Evolutionary conservation across 495 filamentous ascomycete species (phyloP).

Genomic region (Penicillium paradoxum): DNA sequence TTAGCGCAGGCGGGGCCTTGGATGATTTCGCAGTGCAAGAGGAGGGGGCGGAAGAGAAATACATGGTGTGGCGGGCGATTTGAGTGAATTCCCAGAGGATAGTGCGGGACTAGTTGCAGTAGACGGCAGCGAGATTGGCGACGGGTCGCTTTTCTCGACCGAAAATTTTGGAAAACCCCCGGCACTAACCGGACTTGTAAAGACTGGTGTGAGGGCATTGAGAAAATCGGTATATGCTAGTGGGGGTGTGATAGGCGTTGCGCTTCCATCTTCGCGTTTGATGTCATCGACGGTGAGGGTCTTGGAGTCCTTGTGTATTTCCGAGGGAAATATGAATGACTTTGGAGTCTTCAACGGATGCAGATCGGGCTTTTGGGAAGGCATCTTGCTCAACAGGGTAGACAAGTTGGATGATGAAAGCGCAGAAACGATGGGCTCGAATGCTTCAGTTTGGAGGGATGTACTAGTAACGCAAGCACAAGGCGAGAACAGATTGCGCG

Average conservation of each 20-base stretch:
- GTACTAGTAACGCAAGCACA: too few species aligned
- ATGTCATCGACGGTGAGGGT: constrained; percentile 20
- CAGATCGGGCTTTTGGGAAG: background rate
- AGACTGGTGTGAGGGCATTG: constrained; percentile 66
- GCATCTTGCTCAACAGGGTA: background rate
- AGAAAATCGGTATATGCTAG: constrained; percentile 89
- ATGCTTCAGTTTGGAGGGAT: too few species aligned
- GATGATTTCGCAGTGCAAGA: too few species aligned
- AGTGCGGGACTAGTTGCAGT: background rate
- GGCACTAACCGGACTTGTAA: constrained; percentile 40
- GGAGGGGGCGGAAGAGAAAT: too few species aligned
- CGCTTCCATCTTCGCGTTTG: constrained; percentile 49
- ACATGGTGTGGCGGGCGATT: too few species aligned
- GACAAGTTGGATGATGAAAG: background rate
- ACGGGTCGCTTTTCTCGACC: constrained; percentile 31
- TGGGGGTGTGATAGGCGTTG: constrained; percentile 91
- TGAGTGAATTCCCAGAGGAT: too few species aligned
- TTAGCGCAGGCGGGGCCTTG: too few species aligned
- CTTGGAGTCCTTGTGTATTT: background rate
- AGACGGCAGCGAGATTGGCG: background rate
- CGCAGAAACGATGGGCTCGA: too few species aligned
- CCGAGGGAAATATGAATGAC: background rate
- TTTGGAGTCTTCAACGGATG: background rate
- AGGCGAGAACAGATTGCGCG: too few species aligned
- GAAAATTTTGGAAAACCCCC: constrained; percentile 31